Evolutionary conservation across 169 alveolate species (phyloP), one percentile per base, ranked within the genome.

Genomic region (Theileria orientalis): DNA sequence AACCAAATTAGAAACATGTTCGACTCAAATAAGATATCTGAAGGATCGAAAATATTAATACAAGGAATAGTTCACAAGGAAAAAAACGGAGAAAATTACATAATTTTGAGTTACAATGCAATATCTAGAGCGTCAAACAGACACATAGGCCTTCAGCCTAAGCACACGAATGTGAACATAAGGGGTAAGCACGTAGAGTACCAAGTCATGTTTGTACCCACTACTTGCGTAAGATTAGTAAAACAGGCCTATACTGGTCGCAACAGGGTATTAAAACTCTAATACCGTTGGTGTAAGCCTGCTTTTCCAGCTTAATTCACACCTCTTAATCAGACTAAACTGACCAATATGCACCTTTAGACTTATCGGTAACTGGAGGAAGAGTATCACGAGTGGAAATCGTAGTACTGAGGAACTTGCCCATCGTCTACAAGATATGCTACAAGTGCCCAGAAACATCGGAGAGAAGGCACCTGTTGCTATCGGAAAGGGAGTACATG

Each of bases 301-400:
- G n/a, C n/a, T n/a, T n/a, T n/a, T n/a, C n/a, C n/a, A n/a, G n/a
- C n/a, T n/a, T n/a, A n/a, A n/a, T n/a, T n/a, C n/a, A n/a, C n/a
- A n/a, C n/a, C n/a, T n/a, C n/a, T n/a, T n/a, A n/a, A n/a, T n/a
- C n/a, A n/a, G n/a, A n/a, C n/a, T n/a, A n/a, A n/a, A n/a, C n/a
- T n/a, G n/a, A n/a, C n/a, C n/a, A n/a, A n/a, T n/a, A n/a, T n/a
- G n/a, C n/a, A n/a, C 23, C 27, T 21, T 9, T 59, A 76, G 85
- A 76, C 30, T 64, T 76, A 13, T 56, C 51, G 72, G 71, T 19
- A 1, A 76, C 71, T 14, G 85, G 71, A 1, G 86, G 86, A 13
- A 51, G 40, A 30, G 86, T 69, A 29, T 46, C 63, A 71, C 41
- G 70, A 67, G 59, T 78, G 7, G 86, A 78, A n/a, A 75, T 78